These are phyloP conservation scores for Penicillium fuscoglaucum DNA, from an alignment of 2,329 filamentous ascomycete genomes.

Conservation along the genomic window DNA sequence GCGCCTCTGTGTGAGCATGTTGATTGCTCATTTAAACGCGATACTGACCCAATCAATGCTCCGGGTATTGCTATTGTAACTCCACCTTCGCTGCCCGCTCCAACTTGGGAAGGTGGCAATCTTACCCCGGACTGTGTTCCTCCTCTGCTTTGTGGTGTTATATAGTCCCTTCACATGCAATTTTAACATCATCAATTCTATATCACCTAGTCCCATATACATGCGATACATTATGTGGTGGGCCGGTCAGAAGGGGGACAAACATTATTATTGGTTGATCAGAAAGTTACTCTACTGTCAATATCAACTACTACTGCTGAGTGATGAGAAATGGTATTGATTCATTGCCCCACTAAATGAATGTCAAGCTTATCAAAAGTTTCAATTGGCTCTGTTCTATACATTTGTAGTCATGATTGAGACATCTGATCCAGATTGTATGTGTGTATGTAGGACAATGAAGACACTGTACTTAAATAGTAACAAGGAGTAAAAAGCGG, in stretches of 20 bases:
- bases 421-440: background rate
- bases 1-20: no score
- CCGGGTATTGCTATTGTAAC: no score
- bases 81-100: no score
- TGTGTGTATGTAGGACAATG: no score
- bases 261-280: background rate
- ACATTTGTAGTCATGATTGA: background rate
- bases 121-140: no score
- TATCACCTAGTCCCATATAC: background rate
- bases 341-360: background rate
- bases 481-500: constrained; percentile 2
- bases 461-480: background rate
- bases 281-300: background rate
- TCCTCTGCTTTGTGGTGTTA: background rate
- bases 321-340: background rate
- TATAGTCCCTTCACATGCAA: background rate
- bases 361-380: background rate
- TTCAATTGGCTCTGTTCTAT: background rate
- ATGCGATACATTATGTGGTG: no score
- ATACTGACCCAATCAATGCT: no score
- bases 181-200: background rate
- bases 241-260: no score
- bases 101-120: no score
- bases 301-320: background rate
- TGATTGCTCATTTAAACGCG: no score